These are phyloP conservation scores for Fusarium abutilonis DNA, from an alignment of 2,329 filamentous ascomycete genomes.

Conservation along the genomic window DNA sequence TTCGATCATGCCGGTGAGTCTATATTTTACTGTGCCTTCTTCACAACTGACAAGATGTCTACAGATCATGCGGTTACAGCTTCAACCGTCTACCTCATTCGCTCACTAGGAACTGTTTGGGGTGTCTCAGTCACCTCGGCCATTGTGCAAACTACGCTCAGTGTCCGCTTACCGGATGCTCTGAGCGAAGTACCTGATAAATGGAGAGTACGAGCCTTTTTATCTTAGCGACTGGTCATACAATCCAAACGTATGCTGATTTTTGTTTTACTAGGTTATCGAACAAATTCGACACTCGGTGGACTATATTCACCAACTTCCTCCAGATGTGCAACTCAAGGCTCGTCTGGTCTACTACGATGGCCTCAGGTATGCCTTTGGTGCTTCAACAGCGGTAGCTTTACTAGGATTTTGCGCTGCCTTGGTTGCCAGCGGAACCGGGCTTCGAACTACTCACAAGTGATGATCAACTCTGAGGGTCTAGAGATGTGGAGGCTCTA, in stretches of 20 bases:
- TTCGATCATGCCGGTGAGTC: conserved; percentile 67
- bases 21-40: background rate
- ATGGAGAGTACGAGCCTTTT: conserved; percentile 60
- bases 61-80: conserved; percentile 70
- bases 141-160: conserved; percentile 70
- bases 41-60: background rate
- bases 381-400: conserved; percentile 63
- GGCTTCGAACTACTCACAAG: conserved; percentile 46
- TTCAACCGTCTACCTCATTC: conserved; percentile 71
- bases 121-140: conserved; percentile 71
- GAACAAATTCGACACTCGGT: conserved; percentile 71
- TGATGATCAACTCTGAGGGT: background rate
- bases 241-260: conserved; percentile 29
- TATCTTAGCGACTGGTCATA: conserved; percentile 14
- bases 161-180: conserved; percentile 61
- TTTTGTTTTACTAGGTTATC: conserved; percentile 59
- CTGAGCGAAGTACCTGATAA: conserved; percentile 66
- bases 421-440: conserved; percentile 45
- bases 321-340: conserved; percentile 64
- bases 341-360: conserved; percentile 69
- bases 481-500: too few relatives aligned
- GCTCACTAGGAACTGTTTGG: conserved; percentile 71
- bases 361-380: conserved; percentile 65
- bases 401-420: conserved; percentile 54
- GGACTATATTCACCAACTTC: conserved; percentile 62